These are phyloP conservation scores for Starmerella geochares DNA, from an alignment of 805 yeast genomes.

Conservation along the genomic window DNA sequence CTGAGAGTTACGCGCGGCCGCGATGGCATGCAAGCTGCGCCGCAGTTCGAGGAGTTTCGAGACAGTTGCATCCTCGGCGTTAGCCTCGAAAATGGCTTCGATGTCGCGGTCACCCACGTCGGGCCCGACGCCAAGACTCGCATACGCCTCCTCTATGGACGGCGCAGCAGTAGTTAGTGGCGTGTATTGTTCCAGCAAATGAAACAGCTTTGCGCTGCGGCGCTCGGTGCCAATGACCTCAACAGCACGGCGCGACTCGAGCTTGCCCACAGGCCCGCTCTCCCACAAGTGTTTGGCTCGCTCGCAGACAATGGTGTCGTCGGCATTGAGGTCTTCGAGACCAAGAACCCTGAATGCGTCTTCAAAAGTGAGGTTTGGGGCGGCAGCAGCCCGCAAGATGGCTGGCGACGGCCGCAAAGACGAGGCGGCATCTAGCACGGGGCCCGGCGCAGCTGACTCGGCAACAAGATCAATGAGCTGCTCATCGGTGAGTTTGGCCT, in stretches of 20 bases:
- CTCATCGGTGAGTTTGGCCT: slow-evolving; percentile 16
- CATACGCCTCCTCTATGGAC: slow-evolving; percentile 41
- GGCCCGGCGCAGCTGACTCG: background rate
- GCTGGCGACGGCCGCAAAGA: slow-evolving; percentile 9
- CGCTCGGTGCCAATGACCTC: slow-evolving; percentile 1
- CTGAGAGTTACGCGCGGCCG: slow-evolving; percentile 42
- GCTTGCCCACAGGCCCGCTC: slow-evolving; percentile 6
- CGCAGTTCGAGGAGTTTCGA: slow-evolving; percentile 49
- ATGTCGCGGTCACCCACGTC: slow-evolving; percentile 58
- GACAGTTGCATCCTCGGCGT: slow-evolving; percentile 39
- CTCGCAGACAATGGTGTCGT: background rate
- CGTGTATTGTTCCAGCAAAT: slow-evolving; percentile 28
- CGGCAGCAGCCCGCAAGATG: background rate
- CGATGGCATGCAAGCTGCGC: slow-evolving; percentile 47
- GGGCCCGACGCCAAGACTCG: slow-evolving; percentile 41
- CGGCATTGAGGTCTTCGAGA: background rate
- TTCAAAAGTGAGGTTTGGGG: background rate
- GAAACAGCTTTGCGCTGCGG: slow-evolving; percentile 2
- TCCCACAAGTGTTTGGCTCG: background rate
- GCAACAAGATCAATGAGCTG: slow-evolving; percentile 14
- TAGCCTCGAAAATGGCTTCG: slow-evolving; percentile 61
- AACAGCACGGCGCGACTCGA: slow-evolving; percentile 7
- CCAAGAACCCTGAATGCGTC: slow-evolving; percentile 1
- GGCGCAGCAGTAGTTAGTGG: slow-evolving; percentile 32
- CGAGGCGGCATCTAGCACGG: slow-evolving; percentile 5